Base-by-base conservation (phyloP, 1,284 basidiomycete species). In the Cutaneotrichosporon cavernicola region DNA sequence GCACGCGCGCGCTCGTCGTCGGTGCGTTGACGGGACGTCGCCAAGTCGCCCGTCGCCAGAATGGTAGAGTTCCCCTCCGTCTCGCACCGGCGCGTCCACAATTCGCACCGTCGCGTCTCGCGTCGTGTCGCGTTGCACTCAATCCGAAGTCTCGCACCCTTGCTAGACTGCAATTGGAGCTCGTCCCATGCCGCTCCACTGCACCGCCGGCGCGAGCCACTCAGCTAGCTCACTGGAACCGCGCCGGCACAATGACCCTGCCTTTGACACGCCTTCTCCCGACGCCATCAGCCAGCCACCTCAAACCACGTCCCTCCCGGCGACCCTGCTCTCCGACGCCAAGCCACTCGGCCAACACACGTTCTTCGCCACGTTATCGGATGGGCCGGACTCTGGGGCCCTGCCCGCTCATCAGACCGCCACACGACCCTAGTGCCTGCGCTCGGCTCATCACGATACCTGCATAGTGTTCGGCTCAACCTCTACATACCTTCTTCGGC, bases 361-460 rank as follows among this genome's bases (percentile, higher is more conserved):
- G 8, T 36, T 46, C 18, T n/a, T 46, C 43, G 18, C 43, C 18
- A 16, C 43, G 3, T 2, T n/a, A 16, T 46, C 43, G 18, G 43
- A n/a, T 7, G 16, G 43, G 18, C 18, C 6, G 3, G 18, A n/a
- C 43, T 18, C 8, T 13, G 34, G 34, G 34, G 34, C 2, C 18
- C 18, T 7, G 16, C 16, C 43, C 18, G 18, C 18, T 18, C 14
- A 46, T n/a, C 43, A 18, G 18, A 18, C 43, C 43, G 7, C 14
- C 43, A 46, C 38, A 40, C 43, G 43, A 46, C 43, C 43, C 43
- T 46, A 18, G 6, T n/a, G 43, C 43, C 43, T 46, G 43, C 13
- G 43, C 43, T 46, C 43, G 43, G 43, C 43, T n/a, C 43, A 46
- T 46, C 43, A 46, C 9, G 43, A 46, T n/a, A 46, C 43, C 43